Evolutionary conservation across 305 asterid genomes (phyloP).

Genomic region (Fraxinus sp.): DNA sequence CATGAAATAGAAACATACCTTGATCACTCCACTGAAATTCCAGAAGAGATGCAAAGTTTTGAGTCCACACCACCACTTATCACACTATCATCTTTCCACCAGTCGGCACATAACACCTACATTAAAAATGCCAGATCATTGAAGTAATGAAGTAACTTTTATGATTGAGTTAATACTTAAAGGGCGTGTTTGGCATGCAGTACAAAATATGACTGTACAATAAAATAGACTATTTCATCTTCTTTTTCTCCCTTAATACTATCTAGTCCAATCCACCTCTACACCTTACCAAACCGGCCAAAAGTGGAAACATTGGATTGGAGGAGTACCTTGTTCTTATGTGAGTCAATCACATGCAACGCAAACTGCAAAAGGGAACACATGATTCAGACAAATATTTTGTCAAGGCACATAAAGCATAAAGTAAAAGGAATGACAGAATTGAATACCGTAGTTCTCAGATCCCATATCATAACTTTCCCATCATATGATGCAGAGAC

Average conservation of each 20-base stretch:
- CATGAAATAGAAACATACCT: slow-evolving; percentile 25
- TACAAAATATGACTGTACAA: background rate
- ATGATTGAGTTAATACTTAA: background rate
- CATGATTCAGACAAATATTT: slow-evolving; percentile 15
- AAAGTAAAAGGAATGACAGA: slow-evolving; percentile 14
- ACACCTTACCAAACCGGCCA: background rate
- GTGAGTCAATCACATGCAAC: slow-evolving; percentile 65
- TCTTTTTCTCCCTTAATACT: background rate
- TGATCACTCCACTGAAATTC: slow-evolving; percentile 55
- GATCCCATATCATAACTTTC: slow-evolving; percentile 93
- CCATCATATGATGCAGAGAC: slow-evolving; percentile 92
- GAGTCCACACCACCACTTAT: slow-evolving; percentile 88
- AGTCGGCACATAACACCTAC: slow-evolving; percentile 80
- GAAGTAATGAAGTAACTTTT: background rate
- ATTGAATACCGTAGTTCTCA: slow-evolving; percentile 80
- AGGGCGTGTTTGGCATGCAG: background rate
- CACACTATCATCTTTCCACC: slow-evolving; percentile 82
- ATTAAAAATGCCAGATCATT: slow-evolving; percentile 21
- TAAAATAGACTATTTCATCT: background rate
- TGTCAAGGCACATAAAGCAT: slow-evolving; percentile 1
- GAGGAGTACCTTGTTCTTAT: slow-evolving; percentile 73
- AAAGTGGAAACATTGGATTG: background rate
- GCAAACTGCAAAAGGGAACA: slow-evolving; percentile 71
- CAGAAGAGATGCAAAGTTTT: slow-evolving; percentile 73
- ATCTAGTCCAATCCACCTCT: background rate